Base-by-base conservation (phyloP, 192 early-diverging fungal genomes). In the Thoreauomyces humboldtii region DNA sequence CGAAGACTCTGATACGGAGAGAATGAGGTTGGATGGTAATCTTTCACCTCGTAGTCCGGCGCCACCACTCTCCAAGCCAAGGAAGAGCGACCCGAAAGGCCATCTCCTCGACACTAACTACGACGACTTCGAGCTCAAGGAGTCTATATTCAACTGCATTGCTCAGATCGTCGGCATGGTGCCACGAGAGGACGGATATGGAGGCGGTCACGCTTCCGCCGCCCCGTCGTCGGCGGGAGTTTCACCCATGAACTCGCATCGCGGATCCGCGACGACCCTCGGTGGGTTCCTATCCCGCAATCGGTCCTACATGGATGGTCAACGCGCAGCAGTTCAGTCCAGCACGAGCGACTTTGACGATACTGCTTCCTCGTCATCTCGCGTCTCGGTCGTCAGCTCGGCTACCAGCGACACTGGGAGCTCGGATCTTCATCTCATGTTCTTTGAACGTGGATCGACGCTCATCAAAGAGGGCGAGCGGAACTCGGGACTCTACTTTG, bases 381-480 rank as follows among this genome's bases (percentile, higher is more conserved):
- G 67, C 12, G 29, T 46, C 35, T 47, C 60, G 22, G 44, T 56
- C 44, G 14, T 58, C 45, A 56, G 44, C 51, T 62, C 72, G 21
- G 41, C 31, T 27, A 4, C 52, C 19, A 51, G 57, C 61, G 59
- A 71, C 25, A 33, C 58, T 9, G 68, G 44, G 4, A 35, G 45
- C 6, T 22, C 57, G 19, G 81, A 82, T 22, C 24, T 80, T 17
- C 29, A 69, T 25, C 44, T 77, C 19, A 32, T 74, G 59, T 89
- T 85, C 60, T 84, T 87, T 52, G 87, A 88, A 4, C 83, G 87
- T 48, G 92, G 87, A 19, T 79, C 84, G 12, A 72, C 76, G 2
- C 72, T 99, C 15, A 81, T 94, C 22, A 78, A 87, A 44, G 91
- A 95, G 76, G 92, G 94, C 2, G 88, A 94, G 72, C 81, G 90